Percentiles rank a stretch among this genome's conserved stretches.
Evolutionary conservation across 2,329 filamentous ascomycete species (phyloP).

Genomic region (Fusarium chaquense): DNA sequence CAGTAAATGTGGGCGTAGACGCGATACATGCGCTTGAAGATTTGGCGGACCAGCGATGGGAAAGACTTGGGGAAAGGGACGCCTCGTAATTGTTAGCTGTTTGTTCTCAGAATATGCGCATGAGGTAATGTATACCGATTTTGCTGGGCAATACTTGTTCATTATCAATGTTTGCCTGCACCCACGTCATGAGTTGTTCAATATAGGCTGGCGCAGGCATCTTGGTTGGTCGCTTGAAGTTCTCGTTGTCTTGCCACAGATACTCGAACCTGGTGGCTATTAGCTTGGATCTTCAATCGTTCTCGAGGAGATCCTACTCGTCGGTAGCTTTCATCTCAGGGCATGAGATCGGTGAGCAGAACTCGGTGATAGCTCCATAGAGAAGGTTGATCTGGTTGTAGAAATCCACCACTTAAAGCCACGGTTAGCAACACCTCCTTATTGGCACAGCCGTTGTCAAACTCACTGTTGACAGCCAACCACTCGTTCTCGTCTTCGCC

Average conservation of each 20-base stretch:
- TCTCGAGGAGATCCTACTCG: slow-evolving; percentile 71
- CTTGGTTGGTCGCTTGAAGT: slow-evolving; percentile 96
- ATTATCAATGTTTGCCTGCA: slow-evolving; percentile 95
- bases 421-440: slow-evolving; percentile 4
- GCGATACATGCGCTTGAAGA: slow-evolving; percentile 98
- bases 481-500: slow-evolving; percentile 98
- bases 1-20: slow-evolving; percentile 99
- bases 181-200: slow-evolving; percentile 97
- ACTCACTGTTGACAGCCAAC: slow-evolving; percentile 93
- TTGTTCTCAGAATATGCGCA: neutral
- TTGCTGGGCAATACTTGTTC: slow-evolving; percentile 94
- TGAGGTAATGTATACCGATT: slow-evolving; percentile 70
- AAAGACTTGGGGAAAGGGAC: slow-evolving; percentile 97
- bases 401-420: slow-evolving; percentile 90
- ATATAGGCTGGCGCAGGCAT: slow-evolving; percentile 98
- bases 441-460: too few relatives aligned
- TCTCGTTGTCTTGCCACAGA: slow-evolving; percentile 96
- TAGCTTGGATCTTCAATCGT: slow-evolving; percentile 12
- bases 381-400: slow-evolving; percentile 99
- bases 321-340: slow-evolving; percentile 99
- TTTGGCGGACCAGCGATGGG: slow-evolving; percentile 86
- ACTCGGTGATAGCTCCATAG: slow-evolving; percentile 98
- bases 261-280: slow-evolving; percentile 83
- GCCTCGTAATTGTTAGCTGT: slow-evolving; percentile 60
- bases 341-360: slow-evolving; percentile 96